phyloP scores from a whole-genome alignment of 1,284 basidiomycete genomes.

The Cryptococcus sp. region DNA sequence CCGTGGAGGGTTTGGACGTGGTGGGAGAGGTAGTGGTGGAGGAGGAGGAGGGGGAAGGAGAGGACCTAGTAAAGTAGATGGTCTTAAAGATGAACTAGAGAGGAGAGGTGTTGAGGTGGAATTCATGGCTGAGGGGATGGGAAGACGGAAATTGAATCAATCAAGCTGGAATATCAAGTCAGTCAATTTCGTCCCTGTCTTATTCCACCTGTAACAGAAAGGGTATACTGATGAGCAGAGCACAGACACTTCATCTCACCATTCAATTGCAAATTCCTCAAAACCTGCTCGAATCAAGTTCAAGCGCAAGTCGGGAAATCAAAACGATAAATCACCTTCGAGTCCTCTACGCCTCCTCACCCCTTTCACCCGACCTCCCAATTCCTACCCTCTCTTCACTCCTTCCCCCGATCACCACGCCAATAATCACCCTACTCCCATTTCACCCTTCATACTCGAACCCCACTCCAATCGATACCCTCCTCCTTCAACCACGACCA shows the following conservation, averaged over 20 bases:
- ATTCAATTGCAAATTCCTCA: constrained; percentile 62
- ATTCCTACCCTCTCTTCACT: constrained; percentile 18
- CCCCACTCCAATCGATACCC: constrained; percentile 5
- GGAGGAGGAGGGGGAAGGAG: constrained; percentile 7
- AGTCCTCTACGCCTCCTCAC: constrained; percentile 17
- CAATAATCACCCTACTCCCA: constrained; percentile 13
- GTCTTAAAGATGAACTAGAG: constrained; percentile 60
- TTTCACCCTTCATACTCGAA: constrained; percentile 26
- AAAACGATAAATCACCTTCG: constrained; percentile 18
- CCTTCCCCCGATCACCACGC: constrained; percentile 15
- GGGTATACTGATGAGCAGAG: constrained; percentile 41
- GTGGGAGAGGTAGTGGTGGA: constrained; percentile 5
- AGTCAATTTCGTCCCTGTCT: constrained; percentile 34
- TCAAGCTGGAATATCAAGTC: constrained; percentile 76
- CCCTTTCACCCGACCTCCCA: background rate
- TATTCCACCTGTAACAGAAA: background rate
- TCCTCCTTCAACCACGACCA: constrained; percentile 8
- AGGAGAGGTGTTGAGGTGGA: constrained; percentile 65
- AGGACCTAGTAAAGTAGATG: constrained; percentile 53
- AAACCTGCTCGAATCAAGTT: constrained; percentile 3
- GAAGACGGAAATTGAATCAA: constrained; percentile 66
- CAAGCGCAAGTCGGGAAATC: background rate
- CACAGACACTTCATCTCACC: constrained; percentile 64
- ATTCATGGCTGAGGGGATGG: constrained; percentile 76
- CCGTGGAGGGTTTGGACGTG: too few species aligned